A percentile compares a stretch with the other conserved stretches of the same genome.
These are phyloP conservation scores for Porcisia hertigi DNA, from an alignment of 208 protist genomes.

Conservation along the genomic window DNA sequence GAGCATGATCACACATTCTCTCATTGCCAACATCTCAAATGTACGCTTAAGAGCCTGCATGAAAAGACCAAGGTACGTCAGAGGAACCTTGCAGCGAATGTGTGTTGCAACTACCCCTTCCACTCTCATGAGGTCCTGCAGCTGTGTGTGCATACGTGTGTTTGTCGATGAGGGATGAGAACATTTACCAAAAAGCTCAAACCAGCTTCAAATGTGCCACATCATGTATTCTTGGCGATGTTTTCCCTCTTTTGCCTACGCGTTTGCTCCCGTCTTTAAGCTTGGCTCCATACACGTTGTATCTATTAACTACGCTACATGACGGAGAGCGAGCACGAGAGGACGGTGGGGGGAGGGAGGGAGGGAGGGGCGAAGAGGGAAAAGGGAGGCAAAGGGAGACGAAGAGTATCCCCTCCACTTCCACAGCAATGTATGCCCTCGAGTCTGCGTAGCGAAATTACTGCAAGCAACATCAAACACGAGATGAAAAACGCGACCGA, in stretches of 20 bases:
- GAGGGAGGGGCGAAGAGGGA: background rate
- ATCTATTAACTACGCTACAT: constrained; percentile 10
- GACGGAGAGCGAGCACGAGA: constrained; percentile 6
- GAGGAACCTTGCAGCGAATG: background rate
- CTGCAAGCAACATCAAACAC: background rate
- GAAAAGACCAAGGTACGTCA: background rate
- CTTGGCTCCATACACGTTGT: background rate
- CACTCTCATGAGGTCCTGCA: background rate
- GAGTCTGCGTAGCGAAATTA: background rate
- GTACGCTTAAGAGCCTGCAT: background rate
- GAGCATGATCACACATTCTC: background rate
- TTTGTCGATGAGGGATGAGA: background rate
- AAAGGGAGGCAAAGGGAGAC: background rate
- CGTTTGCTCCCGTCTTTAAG: background rate
- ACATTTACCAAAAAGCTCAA: background rate
- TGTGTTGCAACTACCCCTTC: background rate
- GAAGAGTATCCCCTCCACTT: background rate
- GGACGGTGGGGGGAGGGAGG: background rate
- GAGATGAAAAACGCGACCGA: background rate
- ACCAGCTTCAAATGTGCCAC: background rate
- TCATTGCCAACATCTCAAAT: background rate
- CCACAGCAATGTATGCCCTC: background rate
- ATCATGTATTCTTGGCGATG: background rate
- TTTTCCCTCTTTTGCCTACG: constrained; percentile 6
- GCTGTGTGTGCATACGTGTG: background rate